phyloP scores from a whole-genome alignment of 768 basidiomycete species.

The Russula vinacea region DNA sequence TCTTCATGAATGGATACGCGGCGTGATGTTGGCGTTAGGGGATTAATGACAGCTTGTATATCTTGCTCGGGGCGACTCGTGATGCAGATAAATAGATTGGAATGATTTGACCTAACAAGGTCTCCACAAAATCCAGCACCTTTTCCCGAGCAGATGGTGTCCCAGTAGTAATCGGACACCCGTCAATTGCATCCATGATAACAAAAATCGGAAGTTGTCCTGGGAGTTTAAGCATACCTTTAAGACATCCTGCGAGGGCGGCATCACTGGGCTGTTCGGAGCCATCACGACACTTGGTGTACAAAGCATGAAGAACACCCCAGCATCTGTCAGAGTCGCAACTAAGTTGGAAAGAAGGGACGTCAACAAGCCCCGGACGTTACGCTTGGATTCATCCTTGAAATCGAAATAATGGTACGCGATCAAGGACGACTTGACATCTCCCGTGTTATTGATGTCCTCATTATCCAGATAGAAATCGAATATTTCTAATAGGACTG shows the following conservation, averaged over 20 bases:
- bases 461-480: too few relatives aligned
- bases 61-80: background rate
- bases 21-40: background rate
- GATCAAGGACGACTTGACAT: background rate
- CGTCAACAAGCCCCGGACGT: background rate
- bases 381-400: background rate
- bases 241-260: background rate
- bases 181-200: background rate
- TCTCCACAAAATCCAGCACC: background rate
- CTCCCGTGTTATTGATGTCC: background rate
- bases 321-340: background rate
- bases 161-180: background rate
- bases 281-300: background rate
- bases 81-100: background rate
- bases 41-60: background rate
- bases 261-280: background rate
- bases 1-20: background rate
- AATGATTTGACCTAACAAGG: background rate
- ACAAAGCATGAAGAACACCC: background rate
- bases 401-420: conserved; percentile 10
- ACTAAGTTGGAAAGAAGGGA: conserved; percentile 7
- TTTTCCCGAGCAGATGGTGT: background rate
- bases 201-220: background rate
- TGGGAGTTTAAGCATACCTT: background rate
- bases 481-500: too few relatives aligned